phyloP scores from a whole-genome alignment of 1,139 yeast species.

The Arxiozyma telluris region DNA sequence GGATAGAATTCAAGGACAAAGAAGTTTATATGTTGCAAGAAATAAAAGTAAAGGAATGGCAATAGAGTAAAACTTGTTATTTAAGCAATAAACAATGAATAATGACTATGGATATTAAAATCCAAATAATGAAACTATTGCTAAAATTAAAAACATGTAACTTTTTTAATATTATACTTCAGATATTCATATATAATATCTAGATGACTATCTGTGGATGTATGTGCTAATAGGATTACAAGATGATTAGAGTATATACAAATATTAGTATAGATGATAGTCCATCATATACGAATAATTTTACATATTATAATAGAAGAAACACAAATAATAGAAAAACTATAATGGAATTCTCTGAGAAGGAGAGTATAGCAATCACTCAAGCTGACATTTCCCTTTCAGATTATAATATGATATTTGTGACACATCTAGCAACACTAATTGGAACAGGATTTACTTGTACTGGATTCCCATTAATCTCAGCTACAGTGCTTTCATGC shows the following conservation, averaged over 20 bases:
- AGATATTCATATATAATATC: too few species aligned
- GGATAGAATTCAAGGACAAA: constrained; percentile 25
- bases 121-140: background rate
- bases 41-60: constrained; percentile 30
- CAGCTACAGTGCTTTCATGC: background rate
- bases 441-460: constrained; percentile 2
- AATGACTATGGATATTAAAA: too few species aligned
- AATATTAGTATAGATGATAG: background rate
- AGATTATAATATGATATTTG: constrained; percentile 2
- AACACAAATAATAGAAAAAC: background rate
- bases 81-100: too few species aligned
- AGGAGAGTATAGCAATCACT: background rate
- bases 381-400: background rate
- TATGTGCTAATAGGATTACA: background rate
- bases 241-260: too few species aligned
- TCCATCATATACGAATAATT: background rate
- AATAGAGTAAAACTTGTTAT: background rate
- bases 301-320: background rate
- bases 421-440: background rate
- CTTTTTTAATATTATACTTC: background rate
- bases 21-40: constrained; percentile 29
- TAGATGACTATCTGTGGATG: too few species aligned
- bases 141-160: background rate
- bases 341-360: background rate
- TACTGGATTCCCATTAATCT: background rate